Evolutionary conservation across 2,329 filamentous ascomycete genomes (phyloP), one percentile per base, ranked within the genome.

Genomic region (Fusarium nygamai): DNA sequence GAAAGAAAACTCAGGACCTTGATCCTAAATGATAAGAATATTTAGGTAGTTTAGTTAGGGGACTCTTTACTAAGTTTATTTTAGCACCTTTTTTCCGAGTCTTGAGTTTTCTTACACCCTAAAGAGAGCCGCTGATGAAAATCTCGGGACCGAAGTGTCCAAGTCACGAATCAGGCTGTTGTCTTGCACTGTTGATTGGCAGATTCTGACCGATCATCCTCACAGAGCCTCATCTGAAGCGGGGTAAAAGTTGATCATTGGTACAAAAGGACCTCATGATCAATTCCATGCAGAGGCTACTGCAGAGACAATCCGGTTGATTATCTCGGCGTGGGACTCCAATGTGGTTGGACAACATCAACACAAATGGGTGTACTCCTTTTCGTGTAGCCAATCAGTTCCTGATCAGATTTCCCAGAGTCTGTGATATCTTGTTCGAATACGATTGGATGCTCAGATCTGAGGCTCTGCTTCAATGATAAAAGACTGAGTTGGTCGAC

Each of bases 381-480:
- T 12, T 33, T 9, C 4, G 3, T 16, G 12, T 20, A 5, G 5
- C 33, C 33, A 53, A 53, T 53, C 24, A 22, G 3, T 17, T 27
- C 0, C 3, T 1, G 9, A 14, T 27, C 2, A 22, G 2, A 38
- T 53, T 16, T 17, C 19, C 6, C 20, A 3, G 4, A 16, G 6
- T 8, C 33, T 53, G n/a, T 17, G 50, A 53, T 36, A 27, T 53
- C 19, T 3, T 22, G 7, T 17, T 2, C 10, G 19, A 8, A 1
- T 3, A 3, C 22, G 9, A 38, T 38, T 38, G 33, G 50, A 22
- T 22, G 7, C 13, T 53, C 13, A 22, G 9, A 36, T 22, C 33
- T 53, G 31, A 20, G 50, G 50, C 50, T 53, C 50, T 53, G 19
- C n/a, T 53, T 53, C 7, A 22, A 38, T 17, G 33, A 38, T 53